Conservation (phyloP, 371 early-diverging fungal genomes). For the Mucor mucedo region DNA sequence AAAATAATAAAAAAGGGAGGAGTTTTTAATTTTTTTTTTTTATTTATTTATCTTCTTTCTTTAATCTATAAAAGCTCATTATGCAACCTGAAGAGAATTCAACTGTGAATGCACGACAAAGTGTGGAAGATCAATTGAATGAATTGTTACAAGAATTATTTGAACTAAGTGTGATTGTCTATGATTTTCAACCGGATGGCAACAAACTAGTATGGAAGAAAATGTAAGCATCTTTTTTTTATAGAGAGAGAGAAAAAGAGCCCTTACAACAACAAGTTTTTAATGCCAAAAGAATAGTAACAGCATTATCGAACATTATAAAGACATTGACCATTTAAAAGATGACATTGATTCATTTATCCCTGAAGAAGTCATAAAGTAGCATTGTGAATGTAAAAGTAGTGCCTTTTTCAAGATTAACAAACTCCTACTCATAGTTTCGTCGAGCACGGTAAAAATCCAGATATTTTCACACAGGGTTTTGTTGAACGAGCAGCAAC, state of each 20-base stretch:
- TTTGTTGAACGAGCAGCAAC: slow-evolving; percentile 76
- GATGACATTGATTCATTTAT: slow-evolving; percentile 62
- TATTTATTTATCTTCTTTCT: neutral
- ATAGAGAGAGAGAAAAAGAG: neutral
- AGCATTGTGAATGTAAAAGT: slow-evolving; percentile 8
- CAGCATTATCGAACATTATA: slow-evolving; percentile 63
- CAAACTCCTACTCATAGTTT: slow-evolving; percentile 35
- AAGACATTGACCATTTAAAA: slow-evolving; percentile 65
- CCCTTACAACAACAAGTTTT: neutral
- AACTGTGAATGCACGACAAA: slow-evolving; percentile 33
- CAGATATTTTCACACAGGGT: slow-evolving; percentile 75
- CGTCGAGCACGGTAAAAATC: slow-evolving; percentile 74
- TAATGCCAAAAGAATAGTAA: slow-evolving; percentile 42
- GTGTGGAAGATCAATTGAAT: slow-evolving; percentile 62
- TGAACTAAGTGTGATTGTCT: slow-evolving; percentile 70
- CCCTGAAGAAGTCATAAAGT: slow-evolving; percentile 76
- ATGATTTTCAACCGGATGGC: slow-evolving; percentile 74
- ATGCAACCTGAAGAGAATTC: slow-evolving; percentile 21
- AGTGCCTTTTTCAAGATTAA: neutral
- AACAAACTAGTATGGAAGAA: slow-evolving; percentile 65
- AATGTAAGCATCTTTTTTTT: slow-evolving; percentile 51
- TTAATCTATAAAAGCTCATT: neutral
- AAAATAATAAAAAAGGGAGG: too few relatives aligned
- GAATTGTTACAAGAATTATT: slow-evolving; percentile 65
- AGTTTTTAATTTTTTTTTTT: neutral